Base-by-base conservation (phyloP, 805 yeast species). In the Phaffomyces thermotolerans region DNA sequence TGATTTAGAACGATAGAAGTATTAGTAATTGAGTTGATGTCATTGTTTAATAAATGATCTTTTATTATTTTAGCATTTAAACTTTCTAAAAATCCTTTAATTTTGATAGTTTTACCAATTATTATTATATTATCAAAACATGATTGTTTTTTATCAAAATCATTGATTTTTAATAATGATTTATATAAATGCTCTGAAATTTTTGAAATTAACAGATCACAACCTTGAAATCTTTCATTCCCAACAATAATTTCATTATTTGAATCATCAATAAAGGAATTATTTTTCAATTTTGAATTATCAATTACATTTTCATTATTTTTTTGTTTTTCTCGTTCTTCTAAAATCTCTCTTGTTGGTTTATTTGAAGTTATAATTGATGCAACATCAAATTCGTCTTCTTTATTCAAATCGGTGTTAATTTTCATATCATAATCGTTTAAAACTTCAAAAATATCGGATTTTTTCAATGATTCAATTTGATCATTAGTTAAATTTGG, bases 171-270 rank as follows among this genome's bases (percentile, higher is more conserved):
- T n/a, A 62, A 54, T 41, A 87, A 63, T 0, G 78, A 67, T 25
- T 66, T 63, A 39, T 77, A 78, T 2, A 86, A 72, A 3, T 74
- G 72, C 17, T 64, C 66, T 4, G 84, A 72, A 18, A 91, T 70
- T 20, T 59, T 57, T 5, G 64, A 68, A 30, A 91, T 71, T 42
- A 91, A 70, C 20, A 65, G 69, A 37, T 74, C 78, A 32, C 84
- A 68, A 1, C 97, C 98, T 59, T 76, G 81, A 63, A 91, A 91
- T 54, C 98, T 72, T 66, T 89, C 95, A 47, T 81, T 84, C 3
- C 98, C 98, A n/a, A 91, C 78, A 8, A 68, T 67, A n/a, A 84
- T 59, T 43, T 66, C 66, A 39, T 73, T 67, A 4, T 86, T 84
- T 5, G 63, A 56, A 62, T 85, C 95, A 62, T 85, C 95, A 27